phyloP scores from a whole-genome alignment of 768 basidiomycete genomes.

The Mycena vitilis region DNA sequence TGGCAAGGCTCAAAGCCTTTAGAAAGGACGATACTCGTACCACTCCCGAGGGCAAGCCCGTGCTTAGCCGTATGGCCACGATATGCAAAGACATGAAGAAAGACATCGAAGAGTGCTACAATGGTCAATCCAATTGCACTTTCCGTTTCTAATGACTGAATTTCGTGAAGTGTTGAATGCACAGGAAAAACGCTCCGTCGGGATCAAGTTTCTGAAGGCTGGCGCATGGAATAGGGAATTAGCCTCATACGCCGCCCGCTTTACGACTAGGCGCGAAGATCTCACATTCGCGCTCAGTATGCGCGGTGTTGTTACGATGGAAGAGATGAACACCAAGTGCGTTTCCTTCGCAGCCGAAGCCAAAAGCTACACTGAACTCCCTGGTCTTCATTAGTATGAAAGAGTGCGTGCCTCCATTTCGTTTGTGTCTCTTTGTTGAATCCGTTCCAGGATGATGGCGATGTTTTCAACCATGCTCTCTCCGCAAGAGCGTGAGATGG shows the following conservation, averaged over 20 bases:
- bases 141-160: neutral
- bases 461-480: conserved; percentile 26
- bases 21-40: conserved; percentile 15
- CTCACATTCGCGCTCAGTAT: conserved; percentile 24
- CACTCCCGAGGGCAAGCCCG: conserved; percentile 21
- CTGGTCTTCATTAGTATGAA: neutral
- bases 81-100: conserved; percentile 29
- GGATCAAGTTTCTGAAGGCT: conserved; percentile 27
- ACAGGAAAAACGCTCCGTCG: conserved; percentile 20
- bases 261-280: conserved; percentile 19
- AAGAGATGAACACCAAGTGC: conserved; percentile 24
- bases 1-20: conserved; percentile 17
- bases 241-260: conserved; percentile 6
- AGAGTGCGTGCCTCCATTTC: neutral
- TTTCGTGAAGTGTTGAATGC: conserved; percentile 13
- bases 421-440: neutral
- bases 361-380: neutral
- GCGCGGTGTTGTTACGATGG: conserved; percentile 19
- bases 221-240: conserved; percentile 22
- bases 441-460: conserved; percentile 14
- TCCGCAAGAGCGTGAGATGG: conserved; percentile 24
- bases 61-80: conserved; percentile 24
- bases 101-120: conserved; percentile 30
- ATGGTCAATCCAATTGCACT: conserved; percentile 6
- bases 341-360: neutral